phyloP scores from a whole-genome alignment of 345 rosid species.

The Mallotus nudiflorus region DNA sequence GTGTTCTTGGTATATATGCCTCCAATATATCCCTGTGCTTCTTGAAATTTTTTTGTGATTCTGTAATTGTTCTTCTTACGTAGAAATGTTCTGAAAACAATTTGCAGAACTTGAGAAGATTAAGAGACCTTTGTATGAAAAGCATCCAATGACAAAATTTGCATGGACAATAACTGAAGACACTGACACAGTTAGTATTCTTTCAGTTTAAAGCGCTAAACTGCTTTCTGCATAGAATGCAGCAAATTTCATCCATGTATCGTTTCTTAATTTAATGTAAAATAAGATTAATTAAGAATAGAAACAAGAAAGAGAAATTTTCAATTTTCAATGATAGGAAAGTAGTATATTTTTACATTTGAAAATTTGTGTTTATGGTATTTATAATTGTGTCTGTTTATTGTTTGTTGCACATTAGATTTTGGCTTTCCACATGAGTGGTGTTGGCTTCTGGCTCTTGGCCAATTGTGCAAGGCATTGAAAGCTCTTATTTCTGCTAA shows the following conservation, averaged over 20 bases:
- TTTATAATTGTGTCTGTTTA: background rate
- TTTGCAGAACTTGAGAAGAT: slow-evolving; percentile 82
- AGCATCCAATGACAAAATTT: slow-evolving; percentile 91
- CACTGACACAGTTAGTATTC: slow-evolving; percentile 68
- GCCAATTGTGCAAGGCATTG: too few species aligned
- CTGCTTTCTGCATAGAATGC: slow-evolving; percentile 8
- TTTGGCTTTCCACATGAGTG: background rate
- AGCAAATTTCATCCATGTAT: background rate
- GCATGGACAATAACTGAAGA: slow-evolving; percentile 89
- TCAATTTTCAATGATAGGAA: background rate
- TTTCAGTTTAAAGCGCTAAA: slow-evolving; percentile 5
- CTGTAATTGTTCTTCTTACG: slow-evolving; percentile 11
- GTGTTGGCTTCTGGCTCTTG: background rate
- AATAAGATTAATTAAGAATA: background rate
- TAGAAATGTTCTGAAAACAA: slow-evolving; percentile 11
- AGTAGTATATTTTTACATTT: background rate
- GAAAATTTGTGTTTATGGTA: background rate
- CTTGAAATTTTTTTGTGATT: slow-evolving; percentile 18
- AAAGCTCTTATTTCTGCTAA: background rate
- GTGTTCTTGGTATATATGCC: slow-evolving; percentile 57
- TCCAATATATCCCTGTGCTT: slow-evolving; percentile 3
- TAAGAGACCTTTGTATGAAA: slow-evolving; percentile 84
- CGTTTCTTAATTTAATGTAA: background rate
- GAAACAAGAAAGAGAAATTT: too few species aligned
- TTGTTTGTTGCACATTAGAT: background rate